Evolutionary conservation across 2,329 filamentous ascomycete genomes (phyloP).

Genomic region (Cytospora schulzeri): DNA sequence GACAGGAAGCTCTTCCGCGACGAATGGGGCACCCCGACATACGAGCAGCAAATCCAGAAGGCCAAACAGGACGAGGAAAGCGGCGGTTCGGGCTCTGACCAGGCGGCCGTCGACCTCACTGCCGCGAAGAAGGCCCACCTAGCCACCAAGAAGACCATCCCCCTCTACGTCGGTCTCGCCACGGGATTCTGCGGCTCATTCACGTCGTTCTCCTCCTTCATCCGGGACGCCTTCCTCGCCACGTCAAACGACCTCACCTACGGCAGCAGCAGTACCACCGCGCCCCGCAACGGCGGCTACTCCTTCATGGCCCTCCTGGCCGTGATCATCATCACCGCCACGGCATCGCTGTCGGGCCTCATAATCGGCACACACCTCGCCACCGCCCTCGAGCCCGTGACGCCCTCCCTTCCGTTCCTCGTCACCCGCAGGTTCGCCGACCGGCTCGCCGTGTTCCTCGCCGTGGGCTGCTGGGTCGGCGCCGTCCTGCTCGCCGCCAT

Average conservation of each 20-base stretch:
- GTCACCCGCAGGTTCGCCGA: slow-evolving; percentile 66
- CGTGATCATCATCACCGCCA: slow-evolving; percentile 71
- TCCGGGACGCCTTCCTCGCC: slow-evolving; percentile 77
- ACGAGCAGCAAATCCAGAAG: slow-evolving; percentile 40
- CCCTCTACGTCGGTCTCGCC: slow-evolving; percentile 73
- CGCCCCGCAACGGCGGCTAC: slow-evolving; percentile 69
- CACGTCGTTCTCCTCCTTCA: slow-evolving; percentile 85
- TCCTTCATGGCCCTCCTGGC: slow-evolving; percentile 81
- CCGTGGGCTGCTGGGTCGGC: slow-evolving; percentile 75
- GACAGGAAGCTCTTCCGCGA: slow-evolving; percentile 74
- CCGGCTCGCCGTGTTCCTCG: slow-evolving; percentile 63
- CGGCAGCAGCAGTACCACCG: slow-evolving; percentile 39
- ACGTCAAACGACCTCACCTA: slow-evolving; percentile 71
- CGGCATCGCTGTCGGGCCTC: slow-evolving; percentile 70
- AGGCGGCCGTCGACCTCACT: slow-evolving; percentile 39
- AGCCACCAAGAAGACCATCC: slow-evolving; percentile 79
- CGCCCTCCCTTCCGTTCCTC: slow-evolving; percentile 61
- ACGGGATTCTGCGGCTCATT: slow-evolving; percentile 75
- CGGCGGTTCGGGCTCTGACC: slow-evolving; percentile 30
- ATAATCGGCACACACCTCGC: slow-evolving; percentile 76
- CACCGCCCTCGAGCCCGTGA: slow-evolving; percentile 57
- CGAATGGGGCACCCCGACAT: slow-evolving; percentile 59
- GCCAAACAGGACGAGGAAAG: slow-evolving; percentile 45
- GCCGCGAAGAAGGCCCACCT: slow-evolving; percentile 60
- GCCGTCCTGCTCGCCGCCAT: slow-evolving; percentile 72